phyloP scores from a whole-genome alignment of 2,329 filamentous ascomycete genomes.

The Talaromyces sp. region DNA sequence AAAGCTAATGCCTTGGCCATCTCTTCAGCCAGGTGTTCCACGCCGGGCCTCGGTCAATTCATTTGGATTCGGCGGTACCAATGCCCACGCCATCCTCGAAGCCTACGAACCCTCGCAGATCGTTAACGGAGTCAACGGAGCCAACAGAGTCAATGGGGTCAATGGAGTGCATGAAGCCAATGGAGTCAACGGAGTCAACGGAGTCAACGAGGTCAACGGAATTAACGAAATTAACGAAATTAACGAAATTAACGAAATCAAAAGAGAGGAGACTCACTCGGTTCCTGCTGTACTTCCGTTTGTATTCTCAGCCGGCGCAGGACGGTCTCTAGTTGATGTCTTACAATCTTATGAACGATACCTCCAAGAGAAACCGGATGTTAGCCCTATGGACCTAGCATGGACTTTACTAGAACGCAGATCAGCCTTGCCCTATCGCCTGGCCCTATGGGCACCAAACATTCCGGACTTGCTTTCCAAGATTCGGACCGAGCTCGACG shows the following conservation, averaged over 20 bases:
- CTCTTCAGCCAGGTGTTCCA: slow-evolving; percentile 14
- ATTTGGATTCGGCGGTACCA: slow-evolving; percentile 38
- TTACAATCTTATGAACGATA: slow-evolving; percentile 22
- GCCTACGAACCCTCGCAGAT: background rate
- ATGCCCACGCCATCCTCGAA: slow-evolving; percentile 26
- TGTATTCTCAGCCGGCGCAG: slow-evolving; percentile 4
- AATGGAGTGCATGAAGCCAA: too few species aligned
- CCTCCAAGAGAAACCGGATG: slow-evolving; percentile 47
- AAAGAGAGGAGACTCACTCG: background rate
- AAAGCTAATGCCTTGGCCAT: slow-evolving; percentile 12
- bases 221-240: background rate
- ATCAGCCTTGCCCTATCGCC: background rate
- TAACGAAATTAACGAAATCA: background rate
- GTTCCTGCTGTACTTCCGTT: slow-evolving; percentile 1
- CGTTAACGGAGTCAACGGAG: background rate
- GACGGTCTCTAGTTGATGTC: background rate
- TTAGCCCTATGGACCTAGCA: slow-evolving; percentile 50
- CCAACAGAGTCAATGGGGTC: too few species aligned
- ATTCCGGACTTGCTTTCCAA: slow-evolving; percentile 7
- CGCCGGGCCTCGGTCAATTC: slow-evolving; percentile 33
- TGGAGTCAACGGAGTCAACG: too few species aligned
- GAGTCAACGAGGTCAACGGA: background rate
- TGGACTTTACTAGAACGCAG: slow-evolving; percentile 43
- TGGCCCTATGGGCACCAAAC: background rate
- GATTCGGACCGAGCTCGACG: background rate